Percentiles rank a stretch among this genome's conserved stretches.
Evolutionary conservation across 352 stramenopile genomes (phyloP).

Genomic region (Phytopythium boreale): DNA sequence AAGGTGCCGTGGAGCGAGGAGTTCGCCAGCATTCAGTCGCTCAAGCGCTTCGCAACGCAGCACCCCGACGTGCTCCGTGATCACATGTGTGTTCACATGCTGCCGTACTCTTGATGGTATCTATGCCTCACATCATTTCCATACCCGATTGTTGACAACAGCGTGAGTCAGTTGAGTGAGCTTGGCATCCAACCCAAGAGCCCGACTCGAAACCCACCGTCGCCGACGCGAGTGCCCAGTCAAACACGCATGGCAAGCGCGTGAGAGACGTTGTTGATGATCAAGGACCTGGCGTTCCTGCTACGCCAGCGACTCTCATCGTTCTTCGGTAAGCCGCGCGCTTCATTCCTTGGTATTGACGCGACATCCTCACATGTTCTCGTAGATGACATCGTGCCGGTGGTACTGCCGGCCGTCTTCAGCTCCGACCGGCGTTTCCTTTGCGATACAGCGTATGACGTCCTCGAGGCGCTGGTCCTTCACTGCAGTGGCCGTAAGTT

Average conservation of each 20-base stretch:
- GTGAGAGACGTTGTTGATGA: constrained; percentile 37
- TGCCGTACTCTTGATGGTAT: background rate
- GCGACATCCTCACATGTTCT: background rate
- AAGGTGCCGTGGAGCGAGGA: constrained; percentile 58
- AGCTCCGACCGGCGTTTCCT: constrained; percentile 54
- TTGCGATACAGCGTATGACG: constrained; percentile 54
- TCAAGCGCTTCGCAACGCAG: constrained; percentile 56
- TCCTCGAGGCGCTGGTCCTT: constrained; percentile 46
- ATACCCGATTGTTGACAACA: constrained; percentile 6
- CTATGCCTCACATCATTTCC: background rate
- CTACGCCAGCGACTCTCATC: constrained; percentile 39
- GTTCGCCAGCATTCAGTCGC: constrained; percentile 56
- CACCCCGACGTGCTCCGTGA: constrained; percentile 48
- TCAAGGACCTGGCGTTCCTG: constrained; percentile 63
- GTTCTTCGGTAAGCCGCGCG: constrained; percentile 37
- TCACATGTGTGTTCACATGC: constrained; percentile 39
- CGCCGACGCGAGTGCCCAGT: constrained; percentile 3
- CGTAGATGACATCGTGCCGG: constrained; percentile 45
- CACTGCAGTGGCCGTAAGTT: constrained; percentile 51
- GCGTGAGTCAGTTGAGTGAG: constrained; percentile 22
- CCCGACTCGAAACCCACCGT: constrained; percentile 7
- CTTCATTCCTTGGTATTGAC: background rate
- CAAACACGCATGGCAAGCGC: constrained; percentile 10
- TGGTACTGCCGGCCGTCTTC: constrained; percentile 42
- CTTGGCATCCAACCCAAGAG: constrained; percentile 18